These are phyloP conservation scores for Gnomoniopsis sp. DNA, from an alignment of 2,329 filamentous ascomycete genomes.

Conservation along the genomic window DNA sequence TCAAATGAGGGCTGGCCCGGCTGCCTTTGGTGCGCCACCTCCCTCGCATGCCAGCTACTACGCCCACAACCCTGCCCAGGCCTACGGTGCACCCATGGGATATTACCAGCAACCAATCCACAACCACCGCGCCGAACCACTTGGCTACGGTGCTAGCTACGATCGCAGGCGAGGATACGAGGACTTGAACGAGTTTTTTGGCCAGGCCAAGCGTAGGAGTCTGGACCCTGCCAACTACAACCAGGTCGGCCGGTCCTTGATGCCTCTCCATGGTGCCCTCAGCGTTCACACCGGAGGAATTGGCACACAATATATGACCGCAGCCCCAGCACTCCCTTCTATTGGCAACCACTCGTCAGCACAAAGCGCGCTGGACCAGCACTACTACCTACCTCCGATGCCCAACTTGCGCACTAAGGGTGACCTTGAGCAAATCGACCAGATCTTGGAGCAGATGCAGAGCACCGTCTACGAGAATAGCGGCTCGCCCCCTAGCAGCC, in stretches of 20 bases:
- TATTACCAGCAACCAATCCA: slow-evolving; percentile 67
- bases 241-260: slow-evolving; percentile 84
- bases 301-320: slow-evolving; percentile 53
- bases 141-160: slow-evolving; percentile 57
- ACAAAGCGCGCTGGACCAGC: slow-evolving; percentile 63
- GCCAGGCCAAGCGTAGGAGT: slow-evolving; percentile 84
- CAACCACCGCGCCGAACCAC: slow-evolving; percentile 55
- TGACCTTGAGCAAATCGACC: slow-evolving; percentile 90
- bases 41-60: slow-evolving; percentile 60
- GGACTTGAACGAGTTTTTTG: slow-evolving; percentile 90
- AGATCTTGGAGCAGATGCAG: slow-evolving; percentile 94
- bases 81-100: slow-evolving; percentile 50
- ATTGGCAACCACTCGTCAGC: slow-evolving; percentile 52
- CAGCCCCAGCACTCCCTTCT: slow-evolving; percentile 44
- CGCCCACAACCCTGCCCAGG: slow-evolving; percentile 48
- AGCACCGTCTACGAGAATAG: slow-evolving; percentile 93
- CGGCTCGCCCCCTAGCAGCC: slow-evolving; percentile 74
- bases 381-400: slow-evolving; percentile 86
- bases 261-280: slow-evolving; percentile 73
- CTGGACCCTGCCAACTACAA: slow-evolving; percentile 88
- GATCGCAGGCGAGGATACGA: slow-evolving; percentile 86
- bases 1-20: slow-evolving; percentile 52
- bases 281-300: slow-evolving; percentile 55
- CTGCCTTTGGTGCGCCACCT: slow-evolving; percentile 46
- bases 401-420: slow-evolving; percentile 87